Evolutionary conservation across 164 flowering plant genomes (phyloP).

Genomic region (Chimonanthus salicifolius): DNA sequence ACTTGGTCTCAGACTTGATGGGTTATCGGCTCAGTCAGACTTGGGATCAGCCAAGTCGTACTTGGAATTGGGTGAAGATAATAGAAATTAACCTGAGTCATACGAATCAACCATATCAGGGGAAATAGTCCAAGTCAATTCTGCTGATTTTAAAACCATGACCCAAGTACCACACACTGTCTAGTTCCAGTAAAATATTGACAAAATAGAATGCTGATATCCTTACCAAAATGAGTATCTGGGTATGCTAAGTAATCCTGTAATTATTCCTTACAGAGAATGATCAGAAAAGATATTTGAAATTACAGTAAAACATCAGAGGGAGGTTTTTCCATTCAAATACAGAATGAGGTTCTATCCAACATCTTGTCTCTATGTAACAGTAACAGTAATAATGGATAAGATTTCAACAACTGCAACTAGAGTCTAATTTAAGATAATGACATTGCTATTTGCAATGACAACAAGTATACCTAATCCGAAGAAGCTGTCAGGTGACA

Average conservation of each 20-base stretch:
- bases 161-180: neutral
- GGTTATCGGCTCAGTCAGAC: no score
- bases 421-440: neutral
- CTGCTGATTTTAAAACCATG: no score
- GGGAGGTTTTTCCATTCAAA: neutral
- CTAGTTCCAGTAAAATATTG: neutral
- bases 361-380: neutral
- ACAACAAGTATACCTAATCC: neutral
- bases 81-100: no score
- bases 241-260: neutral
- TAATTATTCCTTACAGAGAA: neutral
- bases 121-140: no score
- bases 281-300: neutral
- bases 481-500: neutral
- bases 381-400: slow-evolving; percentile 1
- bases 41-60: no score
- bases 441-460: neutral
- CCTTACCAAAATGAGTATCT: neutral
- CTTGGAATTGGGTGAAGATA: no score
- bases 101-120: no score
- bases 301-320: neutral
- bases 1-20: no score
- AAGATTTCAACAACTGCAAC: neutral
- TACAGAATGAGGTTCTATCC: neutral
- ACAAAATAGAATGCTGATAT: neutral